A percentile compares a stretch with the other conserved stretches of the same genome.
Conservation (phyloP, 768 basidiomycete genomes). For the Tulasnella calospora region DNA sequence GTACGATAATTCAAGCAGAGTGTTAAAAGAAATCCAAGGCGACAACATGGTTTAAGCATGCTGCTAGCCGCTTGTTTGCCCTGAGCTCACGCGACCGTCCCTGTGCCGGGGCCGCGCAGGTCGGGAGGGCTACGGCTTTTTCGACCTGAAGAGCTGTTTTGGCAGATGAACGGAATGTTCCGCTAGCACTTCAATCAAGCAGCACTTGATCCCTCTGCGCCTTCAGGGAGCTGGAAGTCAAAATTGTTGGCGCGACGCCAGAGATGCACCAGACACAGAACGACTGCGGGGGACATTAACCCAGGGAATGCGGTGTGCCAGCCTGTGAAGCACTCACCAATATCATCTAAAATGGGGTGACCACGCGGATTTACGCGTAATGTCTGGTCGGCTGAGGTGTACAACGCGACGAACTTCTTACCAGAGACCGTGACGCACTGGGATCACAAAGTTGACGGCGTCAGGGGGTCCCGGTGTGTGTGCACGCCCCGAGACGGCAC, state of each 20-base stretch:
- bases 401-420: slow-evolving; percentile 15
- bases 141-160: no score
- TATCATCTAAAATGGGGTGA: slow-evolving; percentile 18
- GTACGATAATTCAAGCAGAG: neutral
- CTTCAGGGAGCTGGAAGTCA: slow-evolving; percentile 18
- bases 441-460: neutral
- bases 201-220: slow-evolving; percentile 3
- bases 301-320: neutral
- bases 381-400: slow-evolving; percentile 11
- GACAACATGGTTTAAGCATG: neutral
- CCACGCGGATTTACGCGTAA: slow-evolving; percentile 7
- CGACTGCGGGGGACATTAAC: neutral
- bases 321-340: neutral
- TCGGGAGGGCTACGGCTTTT: neutral
- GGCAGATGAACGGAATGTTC: neutral
- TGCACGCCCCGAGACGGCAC: neutral
- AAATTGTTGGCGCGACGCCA: slow-evolving; percentile 16
- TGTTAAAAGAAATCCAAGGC: neutral
- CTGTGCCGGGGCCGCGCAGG: neutral
- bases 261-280: slow-evolving; percentile 22
- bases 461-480: neutral
- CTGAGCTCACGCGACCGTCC: neutral
- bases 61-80: neutral
- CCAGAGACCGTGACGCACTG: slow-evolving; percentile 19
- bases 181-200: neutral